Percentiles rank a stretch among this genome's conserved stretches.
These are phyloP conservation scores for Zymoseptoria ardabiliae DNA, from an alignment of 2,329 filamentous ascomycete genomes.

Conservation along the genomic window DNA sequence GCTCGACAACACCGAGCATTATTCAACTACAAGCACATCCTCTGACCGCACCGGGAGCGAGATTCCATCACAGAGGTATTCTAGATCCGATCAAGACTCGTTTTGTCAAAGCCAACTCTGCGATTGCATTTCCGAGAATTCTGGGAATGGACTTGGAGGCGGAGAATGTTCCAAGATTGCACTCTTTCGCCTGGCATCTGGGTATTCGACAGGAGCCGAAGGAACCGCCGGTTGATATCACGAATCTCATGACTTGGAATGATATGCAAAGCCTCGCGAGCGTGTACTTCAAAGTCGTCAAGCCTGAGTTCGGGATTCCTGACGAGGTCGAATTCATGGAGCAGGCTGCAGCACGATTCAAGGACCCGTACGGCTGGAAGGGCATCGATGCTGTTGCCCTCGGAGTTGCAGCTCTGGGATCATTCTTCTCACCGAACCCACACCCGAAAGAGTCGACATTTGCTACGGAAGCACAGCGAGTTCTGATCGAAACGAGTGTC, in stretches of 20 bases:
- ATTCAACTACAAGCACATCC: constrained; percentile 28
- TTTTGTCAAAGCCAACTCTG: constrained; percentile 32
- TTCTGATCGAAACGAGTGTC: constrained; percentile 32
- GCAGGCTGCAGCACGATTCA: constrained; percentile 22
- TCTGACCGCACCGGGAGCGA: constrained; percentile 28
- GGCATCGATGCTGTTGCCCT: constrained; percentile 44
- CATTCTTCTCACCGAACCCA: constrained; percentile 43
- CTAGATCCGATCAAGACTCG: constrained; percentile 30
- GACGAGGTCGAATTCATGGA: constrained; percentile 29
- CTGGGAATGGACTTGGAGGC: constrained; percentile 49
- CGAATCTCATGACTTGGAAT: constrained; percentile 21
- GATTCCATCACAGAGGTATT: constrained; percentile 31
- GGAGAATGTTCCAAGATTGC: constrained; percentile 45
- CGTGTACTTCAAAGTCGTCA: constrained; percentile 48
- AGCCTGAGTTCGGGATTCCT: constrained; percentile 47
- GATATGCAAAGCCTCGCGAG: constrained; percentile 26
- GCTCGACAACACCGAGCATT: constrained; percentile 22
- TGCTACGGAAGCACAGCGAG: constrained; percentile 38
- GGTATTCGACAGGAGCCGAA: constrained; percentile 25
- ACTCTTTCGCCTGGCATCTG: constrained; percentile 50
- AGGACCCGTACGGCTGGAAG: constrained; percentile 23
- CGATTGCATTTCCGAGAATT: constrained; percentile 49
- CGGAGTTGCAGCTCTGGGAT: constrained; percentile 50
- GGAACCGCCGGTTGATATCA: constrained; percentile 22
- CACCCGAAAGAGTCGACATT: constrained; percentile 40